Percentiles rank a stretch among this genome's conserved stretches.
Conservation (phyloP, 1,284 basidiomycete genomes). For the Rhodotorula sp. region DNA sequence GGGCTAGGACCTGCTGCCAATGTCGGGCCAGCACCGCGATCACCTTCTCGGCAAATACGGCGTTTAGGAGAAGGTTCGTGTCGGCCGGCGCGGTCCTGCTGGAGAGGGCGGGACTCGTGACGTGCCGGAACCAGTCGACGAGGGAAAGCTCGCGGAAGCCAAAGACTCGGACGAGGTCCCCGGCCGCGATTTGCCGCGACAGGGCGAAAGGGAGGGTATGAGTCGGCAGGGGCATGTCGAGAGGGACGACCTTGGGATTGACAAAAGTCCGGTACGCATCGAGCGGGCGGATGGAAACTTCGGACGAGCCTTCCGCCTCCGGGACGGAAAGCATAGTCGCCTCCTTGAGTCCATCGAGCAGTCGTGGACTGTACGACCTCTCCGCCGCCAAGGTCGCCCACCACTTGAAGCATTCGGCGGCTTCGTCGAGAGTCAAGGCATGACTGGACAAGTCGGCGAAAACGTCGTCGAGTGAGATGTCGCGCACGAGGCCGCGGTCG, state of each 20-base stretch:
- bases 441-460: constrained; percentile 71
- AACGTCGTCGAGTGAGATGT: constrained; percentile 84
- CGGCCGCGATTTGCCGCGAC: constrained; percentile 55
- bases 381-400: constrained; percentile 66
- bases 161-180: constrained; percentile 48
- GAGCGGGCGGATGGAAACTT: constrained; percentile 63
- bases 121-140: constrained; percentile 70
- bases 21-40: constrained; percentile 67
- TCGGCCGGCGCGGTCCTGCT: constrained; percentile 55
- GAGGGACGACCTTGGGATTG: constrained; percentile 70
- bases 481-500: constrained; percentile 66
- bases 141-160: constrained; percentile 79
- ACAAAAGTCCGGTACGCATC: constrained; percentile 69
- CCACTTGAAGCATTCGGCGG: constrained; percentile 82
- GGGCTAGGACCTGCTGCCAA: constrained; percentile 68
- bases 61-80: constrained; percentile 66
- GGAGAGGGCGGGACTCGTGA: constrained; percentile 57
- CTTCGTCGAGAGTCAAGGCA: constrained; percentile 71
- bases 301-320: neutral
- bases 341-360: constrained; percentile 53
- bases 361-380: constrained; percentile 13
- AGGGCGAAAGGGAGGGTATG: constrained; percentile 74
- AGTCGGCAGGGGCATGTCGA: constrained; percentile 76
- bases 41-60: constrained; percentile 72
- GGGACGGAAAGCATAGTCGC: constrained; percentile 57